These are phyloP conservation scores for Sporothrix schenckii DNA, from an alignment of 2,329 filamentous ascomycete species.

Conservation along the genomic window DNA sequence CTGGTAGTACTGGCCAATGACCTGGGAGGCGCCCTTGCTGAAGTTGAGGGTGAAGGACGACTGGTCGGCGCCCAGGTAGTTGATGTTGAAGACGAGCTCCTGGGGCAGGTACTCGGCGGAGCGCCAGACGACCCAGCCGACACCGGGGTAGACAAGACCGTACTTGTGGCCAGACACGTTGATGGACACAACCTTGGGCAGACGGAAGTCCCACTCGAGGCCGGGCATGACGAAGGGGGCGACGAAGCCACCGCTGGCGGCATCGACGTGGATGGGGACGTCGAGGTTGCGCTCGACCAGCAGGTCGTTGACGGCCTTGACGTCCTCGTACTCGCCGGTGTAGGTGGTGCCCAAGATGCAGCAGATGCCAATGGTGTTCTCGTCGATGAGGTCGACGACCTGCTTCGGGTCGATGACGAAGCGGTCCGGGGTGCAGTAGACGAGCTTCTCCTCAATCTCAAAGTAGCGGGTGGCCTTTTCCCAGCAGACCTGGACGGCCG, in stretches of 20 bases:
- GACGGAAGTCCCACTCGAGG: slow-evolving; percentile 88
- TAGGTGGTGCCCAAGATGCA: slow-evolving; percentile 91
- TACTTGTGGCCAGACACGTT: slow-evolving; percentile 92
- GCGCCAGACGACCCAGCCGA: slow-evolving; percentile 93
- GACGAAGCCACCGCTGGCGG: slow-evolving; percentile 89
- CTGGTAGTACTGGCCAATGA: slow-evolving; percentile 97
- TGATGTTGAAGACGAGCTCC: slow-evolving; percentile 98
- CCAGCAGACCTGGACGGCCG: slow-evolving; percentile 96
- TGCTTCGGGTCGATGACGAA: slow-evolving; percentile 66
- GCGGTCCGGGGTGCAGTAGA: slow-evolving; percentile 62
- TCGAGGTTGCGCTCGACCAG: slow-evolving; percentile 74
- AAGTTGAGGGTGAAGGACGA: slow-evolving; percentile 97
- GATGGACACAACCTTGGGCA: slow-evolving; percentile 87
- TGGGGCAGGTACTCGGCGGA: slow-evolving; percentile 79
- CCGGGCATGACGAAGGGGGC: slow-evolving; percentile 85
- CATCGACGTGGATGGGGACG: slow-evolving; percentile 89
- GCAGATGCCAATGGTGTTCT: slow-evolving; percentile 87
- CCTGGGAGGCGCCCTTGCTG: slow-evolving; percentile 90
- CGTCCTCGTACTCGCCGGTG: slow-evolving; percentile 93
- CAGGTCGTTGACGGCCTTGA: slow-evolving; percentile 88
- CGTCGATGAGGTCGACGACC: slow-evolving; percentile 63
- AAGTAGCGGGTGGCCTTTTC: slow-evolving; percentile 90
- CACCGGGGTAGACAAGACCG: slow-evolving; percentile 78
- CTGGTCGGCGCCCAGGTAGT: slow-evolving; percentile 95
- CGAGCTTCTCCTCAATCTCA: slow-evolving; percentile 86